Evolutionary conservation across 805 yeast species (phyloP).

Genomic region (Wickerhamiella parazyma): DNA sequence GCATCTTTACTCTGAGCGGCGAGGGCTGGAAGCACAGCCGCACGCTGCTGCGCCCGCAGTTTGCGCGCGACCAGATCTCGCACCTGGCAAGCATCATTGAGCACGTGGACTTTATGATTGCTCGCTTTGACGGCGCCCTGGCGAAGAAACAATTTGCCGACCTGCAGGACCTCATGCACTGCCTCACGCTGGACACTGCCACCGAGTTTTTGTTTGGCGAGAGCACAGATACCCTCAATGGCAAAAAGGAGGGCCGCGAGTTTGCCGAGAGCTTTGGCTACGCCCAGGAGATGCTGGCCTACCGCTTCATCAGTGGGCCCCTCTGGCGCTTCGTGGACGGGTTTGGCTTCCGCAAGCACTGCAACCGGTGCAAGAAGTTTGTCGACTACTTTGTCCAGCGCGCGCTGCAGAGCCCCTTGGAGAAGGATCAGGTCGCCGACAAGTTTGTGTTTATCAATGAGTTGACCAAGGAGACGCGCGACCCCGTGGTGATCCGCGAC

Average conservation of each 20-base stretch:
- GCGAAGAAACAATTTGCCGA: conserved; percentile 14
- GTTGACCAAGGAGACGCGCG: conserved; percentile 13
- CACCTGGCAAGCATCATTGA: conserved; percentile 17
- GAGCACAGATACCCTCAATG: conserved; percentile 13
- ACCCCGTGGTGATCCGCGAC: conserved; percentile 30
- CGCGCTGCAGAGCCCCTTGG: conserved; percentile 25
- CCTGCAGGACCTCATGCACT: conserved; percentile 17
- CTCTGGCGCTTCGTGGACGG: conserved; percentile 17
- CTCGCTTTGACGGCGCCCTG: conserved; percentile 10
- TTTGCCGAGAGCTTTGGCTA: conserved; percentile 16
- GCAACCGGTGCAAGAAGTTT: conserved; percentile 24
- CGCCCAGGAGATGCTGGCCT: conserved; percentile 14
- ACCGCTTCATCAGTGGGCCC: conserved; percentile 14
- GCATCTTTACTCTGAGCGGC: conserved; percentile 27
- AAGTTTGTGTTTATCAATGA: conserved; percentile 25
- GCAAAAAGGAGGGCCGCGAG: conserved; percentile 4
- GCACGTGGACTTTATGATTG: conserved; percentile 14
- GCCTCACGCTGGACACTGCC: conserved; percentile 19
- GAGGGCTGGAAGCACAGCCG: conserved; percentile 28
- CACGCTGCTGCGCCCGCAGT: conserved; percentile 26
- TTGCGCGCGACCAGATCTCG: conserved; percentile 24
- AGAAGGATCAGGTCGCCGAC: conserved; percentile 10
- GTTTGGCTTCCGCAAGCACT: conserved; percentile 25
- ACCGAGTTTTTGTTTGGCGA: conserved; percentile 21
- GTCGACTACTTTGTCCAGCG: conserved; percentile 30